Conservation (phyloP, 441 rosid genomes). For the Capsella rubella region DNA sequence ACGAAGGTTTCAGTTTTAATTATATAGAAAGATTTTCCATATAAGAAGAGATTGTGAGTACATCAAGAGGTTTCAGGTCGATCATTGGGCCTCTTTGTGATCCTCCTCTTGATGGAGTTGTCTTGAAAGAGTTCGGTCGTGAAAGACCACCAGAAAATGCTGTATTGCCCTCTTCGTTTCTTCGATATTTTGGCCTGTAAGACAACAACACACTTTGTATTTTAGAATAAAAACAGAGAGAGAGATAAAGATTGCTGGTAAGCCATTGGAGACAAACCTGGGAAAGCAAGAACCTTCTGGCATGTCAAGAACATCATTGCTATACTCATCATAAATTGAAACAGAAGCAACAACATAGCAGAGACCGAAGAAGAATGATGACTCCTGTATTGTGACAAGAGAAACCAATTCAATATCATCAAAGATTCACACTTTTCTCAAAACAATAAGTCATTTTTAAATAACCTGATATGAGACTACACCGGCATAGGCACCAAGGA, state of each 20-base stretch:
- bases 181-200: constrained; percentile 68
- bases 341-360: constrained; percentile 79
- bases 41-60: constrained; percentile 34
- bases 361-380: constrained; percentile 85
- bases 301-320: constrained; percentile 92
- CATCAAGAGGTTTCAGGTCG: constrained; percentile 87
- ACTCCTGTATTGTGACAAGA: constrained; percentile 53
- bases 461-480: constrained; percentile 73
- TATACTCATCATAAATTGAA: constrained; percentile 90
- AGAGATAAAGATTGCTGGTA: not conserved
- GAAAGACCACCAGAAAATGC: constrained; percentile 49
- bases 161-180: constrained; percentile 42
- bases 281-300: constrained; percentile 96
- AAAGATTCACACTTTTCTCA: not conserved
- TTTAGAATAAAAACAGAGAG: not conserved
- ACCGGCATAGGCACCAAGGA: constrained; percentile 86
- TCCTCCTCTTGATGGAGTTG: constrained; percentile 55
- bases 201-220: not conserved
- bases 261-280: constrained; percentile 44
- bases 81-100: constrained; percentile 61
- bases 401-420: constrained; percentile 1
- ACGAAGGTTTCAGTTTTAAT: constrained; percentile 15
- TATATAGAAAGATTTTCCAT: not conserved
- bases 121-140: constrained; percentile 58
- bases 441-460: not conserved